Conservation (phyloP, 345 rosid species). For the Raphanus raphanistrum region DNA sequence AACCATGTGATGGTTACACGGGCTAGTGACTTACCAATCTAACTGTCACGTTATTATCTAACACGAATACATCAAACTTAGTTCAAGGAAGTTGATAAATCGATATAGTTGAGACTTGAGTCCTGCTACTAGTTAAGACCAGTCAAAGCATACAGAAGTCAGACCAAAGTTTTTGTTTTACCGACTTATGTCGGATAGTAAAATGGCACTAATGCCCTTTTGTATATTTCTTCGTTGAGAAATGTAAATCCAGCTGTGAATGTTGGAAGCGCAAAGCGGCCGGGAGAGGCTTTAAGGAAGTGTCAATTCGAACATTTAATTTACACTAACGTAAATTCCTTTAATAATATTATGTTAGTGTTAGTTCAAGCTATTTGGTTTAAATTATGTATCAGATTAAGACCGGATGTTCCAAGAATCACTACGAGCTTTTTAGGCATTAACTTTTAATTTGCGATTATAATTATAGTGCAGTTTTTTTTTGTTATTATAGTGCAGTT, state of each 20-base stretch:
- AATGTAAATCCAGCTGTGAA: conserved; percentile 35
- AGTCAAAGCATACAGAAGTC: conserved; percentile 30
- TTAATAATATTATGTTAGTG: not conserved
- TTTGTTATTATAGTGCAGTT: conserved; percentile 7
- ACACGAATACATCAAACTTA: not conserved
- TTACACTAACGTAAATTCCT: not conserved
- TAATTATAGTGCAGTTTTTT: not conserved
- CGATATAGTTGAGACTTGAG: conserved; percentile 3
- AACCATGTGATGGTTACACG: conserved; percentile 8
- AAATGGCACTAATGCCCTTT: conserved; percentile 2
- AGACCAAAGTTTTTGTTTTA: conserved; percentile 34
- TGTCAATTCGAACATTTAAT: conserved; percentile 40
- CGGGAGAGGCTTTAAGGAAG: conserved; percentile 33
- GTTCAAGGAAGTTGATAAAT: not conserved
- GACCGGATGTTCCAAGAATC: conserved; percentile 12
- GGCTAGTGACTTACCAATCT: not conserved
- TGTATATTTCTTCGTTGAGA: conserved; percentile 6
- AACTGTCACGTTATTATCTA: conserved; percentile 9
- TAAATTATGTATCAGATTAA: not conserved
- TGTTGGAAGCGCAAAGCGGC: conserved; percentile 35
- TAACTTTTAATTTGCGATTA: not conserved
- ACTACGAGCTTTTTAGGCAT: conserved; percentile 8
- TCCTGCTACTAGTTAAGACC: conserved; percentile 25
- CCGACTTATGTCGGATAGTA: conserved; percentile 38
- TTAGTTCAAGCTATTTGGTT: not conserved